phyloP scores from a whole-genome alignment of 2,329 filamentous ascomycete species.

The Blastomyces silverae region DNA sequence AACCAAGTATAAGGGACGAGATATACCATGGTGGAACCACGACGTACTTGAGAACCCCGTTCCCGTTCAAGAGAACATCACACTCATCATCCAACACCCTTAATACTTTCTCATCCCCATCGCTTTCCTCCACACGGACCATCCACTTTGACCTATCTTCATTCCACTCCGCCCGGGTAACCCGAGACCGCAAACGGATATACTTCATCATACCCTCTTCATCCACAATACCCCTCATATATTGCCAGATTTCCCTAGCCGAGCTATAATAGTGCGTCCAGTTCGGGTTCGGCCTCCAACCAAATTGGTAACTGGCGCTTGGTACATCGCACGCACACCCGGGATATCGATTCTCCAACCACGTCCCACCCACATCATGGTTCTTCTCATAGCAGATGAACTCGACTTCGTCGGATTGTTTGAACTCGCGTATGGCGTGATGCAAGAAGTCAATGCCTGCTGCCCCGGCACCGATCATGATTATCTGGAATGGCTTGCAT shows the following conservation, averaged over 20 bases:
- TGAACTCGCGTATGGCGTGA: slow-evolving; percentile 18
- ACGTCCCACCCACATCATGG: slow-evolving; percentile 34
- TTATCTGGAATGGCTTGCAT: slow-evolving; percentile 19
- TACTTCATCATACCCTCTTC: slow-evolving; percentile 61
- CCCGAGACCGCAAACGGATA: slow-evolving; percentile 50
- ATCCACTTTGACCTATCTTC: slow-evolving; percentile 35
- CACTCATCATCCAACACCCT: slow-evolving; percentile 26
- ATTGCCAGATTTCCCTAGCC: slow-evolving; percentile 60
- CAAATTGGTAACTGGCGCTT: slow-evolving; percentile 62
- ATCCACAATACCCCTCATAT: slow-evolving; percentile 56
- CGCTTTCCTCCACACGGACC: slow-evolving; percentile 23
- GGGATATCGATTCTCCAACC: slow-evolving; percentile 47
- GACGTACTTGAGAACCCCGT: slow-evolving; percentile 36
- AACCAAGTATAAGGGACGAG: slow-evolving; percentile 8
- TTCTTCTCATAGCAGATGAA: slow-evolving; percentile 31
- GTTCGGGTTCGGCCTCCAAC: slow-evolving; percentile 59
- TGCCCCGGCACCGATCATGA: slow-evolving; percentile 22
- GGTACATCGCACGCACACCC: slow-evolving; percentile 64
- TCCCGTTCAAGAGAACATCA: slow-evolving; percentile 35
- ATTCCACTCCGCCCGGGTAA: slow-evolving; percentile 53
- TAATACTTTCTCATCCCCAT: slow-evolving; percentile 19
- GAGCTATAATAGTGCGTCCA: slow-evolving; percentile 64
- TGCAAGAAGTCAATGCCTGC: slow-evolving; percentile 24
- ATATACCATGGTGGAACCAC: slow-evolving; percentile 25
- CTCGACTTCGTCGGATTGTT: slow-evolving; percentile 21